These are phyloP conservation scores for Pseudocercospora fuligena DNA, from an alignment of 2,329 filamentous ascomycete species.

Conservation along the genomic window DNA sequence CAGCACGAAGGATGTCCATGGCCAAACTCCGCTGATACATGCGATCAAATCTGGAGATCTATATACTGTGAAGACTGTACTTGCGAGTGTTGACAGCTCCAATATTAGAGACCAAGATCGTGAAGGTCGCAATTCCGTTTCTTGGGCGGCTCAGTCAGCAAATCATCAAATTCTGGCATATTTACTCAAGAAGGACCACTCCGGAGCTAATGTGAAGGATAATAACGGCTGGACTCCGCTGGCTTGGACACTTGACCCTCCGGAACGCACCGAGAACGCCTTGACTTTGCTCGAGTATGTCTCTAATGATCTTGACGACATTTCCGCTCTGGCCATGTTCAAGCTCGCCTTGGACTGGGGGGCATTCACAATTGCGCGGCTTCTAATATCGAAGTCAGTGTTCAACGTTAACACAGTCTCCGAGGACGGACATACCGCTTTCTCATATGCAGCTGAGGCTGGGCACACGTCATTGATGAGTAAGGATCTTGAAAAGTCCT, in stretches of 20 bases:
- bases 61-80: conserved; percentile 2
- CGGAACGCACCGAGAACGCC: conserved; percentile 2
- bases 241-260: conserved; percentile 8
- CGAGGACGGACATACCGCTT: background rate
- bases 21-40: conserved; percentile 1
- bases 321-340: conserved; percentile 9
- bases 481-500: no score
- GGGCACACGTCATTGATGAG: no score
- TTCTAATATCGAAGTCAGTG: conserved; percentile 3
- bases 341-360: conserved; percentile 6
- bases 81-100: background rate
- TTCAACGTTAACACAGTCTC: conserved; percentile 9
- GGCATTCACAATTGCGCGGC: conserved; percentile 1
- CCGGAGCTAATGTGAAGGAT: conserved; percentile 4
- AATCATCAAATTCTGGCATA: conserved; percentile 3
- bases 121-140: conserved; percentile 5
- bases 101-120: conserved; percentile 3
- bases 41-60: conserved; percentile 8
- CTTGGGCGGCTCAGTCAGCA: conserved; percentile 9
- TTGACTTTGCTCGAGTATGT: conserved; percentile 2
- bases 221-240: conserved; percentile 7
- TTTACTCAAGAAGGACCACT: conserved; percentile 7
- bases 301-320: background rate
- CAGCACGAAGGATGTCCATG: background rate
- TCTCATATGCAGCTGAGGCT: conserved; percentile 9